These are phyloP conservation scores for Lippia alba DNA, from an alignment of 305 asterid genomes.

Conservation along the genomic window DNA sequence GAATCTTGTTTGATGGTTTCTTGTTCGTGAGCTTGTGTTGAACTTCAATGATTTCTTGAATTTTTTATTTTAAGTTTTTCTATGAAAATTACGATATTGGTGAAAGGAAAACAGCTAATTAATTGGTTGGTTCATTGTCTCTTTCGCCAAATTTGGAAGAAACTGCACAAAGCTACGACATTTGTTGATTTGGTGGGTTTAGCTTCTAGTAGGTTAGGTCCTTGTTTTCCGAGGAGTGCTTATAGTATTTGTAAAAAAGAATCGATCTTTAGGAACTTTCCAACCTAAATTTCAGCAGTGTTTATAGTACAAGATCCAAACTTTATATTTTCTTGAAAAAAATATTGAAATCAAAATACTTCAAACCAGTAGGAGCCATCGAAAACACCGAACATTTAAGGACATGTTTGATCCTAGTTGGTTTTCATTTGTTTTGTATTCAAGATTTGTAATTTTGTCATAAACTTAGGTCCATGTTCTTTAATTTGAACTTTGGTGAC, in stretches of 20 bases:
- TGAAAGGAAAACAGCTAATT: slow-evolving; percentile 5
- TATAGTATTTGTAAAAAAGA: too few species aligned
- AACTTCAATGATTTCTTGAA: not conserved
- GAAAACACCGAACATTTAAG: too few species aligned
- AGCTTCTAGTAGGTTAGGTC: slow-evolving; percentile 18
- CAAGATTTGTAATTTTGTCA: not conserved
- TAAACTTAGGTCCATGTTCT: not conserved
- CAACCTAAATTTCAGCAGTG: not conserved
- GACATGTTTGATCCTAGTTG: slow-evolving; percentile 13
- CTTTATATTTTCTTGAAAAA: too few species aligned
- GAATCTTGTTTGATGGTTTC: slow-evolving; percentile 2
- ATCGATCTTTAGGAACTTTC: too few species aligned
- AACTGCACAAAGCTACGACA: not conserved
- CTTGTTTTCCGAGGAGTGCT: too few species aligned
- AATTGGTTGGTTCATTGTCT: slow-evolving; percentile 38
- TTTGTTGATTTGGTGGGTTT: slow-evolving; percentile 17
- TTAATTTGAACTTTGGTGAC: slow-evolving; percentile 8
- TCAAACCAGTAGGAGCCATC: too few species aligned
- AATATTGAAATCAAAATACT: too few species aligned
- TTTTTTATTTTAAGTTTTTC: not conserved
- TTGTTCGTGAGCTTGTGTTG: not conserved
- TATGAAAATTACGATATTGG: slow-evolving; percentile 24
- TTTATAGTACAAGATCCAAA: too few species aligned
- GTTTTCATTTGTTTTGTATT: not conserved
- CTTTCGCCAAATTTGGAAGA: slow-evolving; percentile 24